phyloP scores from a whole-genome alignment of 306 rosid genomes.

The Cicer pinnatifidum region DNA sequence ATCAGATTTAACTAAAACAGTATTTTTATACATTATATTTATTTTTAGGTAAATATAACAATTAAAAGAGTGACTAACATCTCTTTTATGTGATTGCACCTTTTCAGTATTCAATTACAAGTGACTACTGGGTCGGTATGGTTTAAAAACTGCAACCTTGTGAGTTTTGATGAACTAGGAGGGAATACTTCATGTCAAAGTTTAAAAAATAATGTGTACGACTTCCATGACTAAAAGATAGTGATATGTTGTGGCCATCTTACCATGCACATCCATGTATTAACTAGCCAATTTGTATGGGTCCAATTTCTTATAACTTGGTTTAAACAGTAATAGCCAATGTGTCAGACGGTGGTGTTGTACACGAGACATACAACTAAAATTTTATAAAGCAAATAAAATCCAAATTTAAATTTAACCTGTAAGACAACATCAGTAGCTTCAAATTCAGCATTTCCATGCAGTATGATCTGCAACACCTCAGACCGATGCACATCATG shows the following conservation, averaged over 20 bases:
- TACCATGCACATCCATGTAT: slow-evolving; percentile 39
- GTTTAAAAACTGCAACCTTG: slow-evolving; percentile 20
- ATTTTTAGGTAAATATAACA: neutral
- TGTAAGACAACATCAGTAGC: slow-evolving; percentile 75
- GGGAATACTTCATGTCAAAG: neutral
- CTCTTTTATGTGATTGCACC: slow-evolving; percentile 12
- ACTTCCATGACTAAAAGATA: slow-evolving; percentile 4
- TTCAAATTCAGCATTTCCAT: slow-evolving; percentile 97
- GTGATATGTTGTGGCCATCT: slow-evolving; percentile 16
- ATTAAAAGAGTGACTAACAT: neutral
- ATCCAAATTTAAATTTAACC: slow-evolving; percentile 54
- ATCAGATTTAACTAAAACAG: slow-evolving; percentile 19
- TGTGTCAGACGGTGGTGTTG: neutral
- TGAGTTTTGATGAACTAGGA: slow-evolving; percentile 15
- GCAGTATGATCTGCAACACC: slow-evolving; percentile 70
- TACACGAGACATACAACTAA: slow-evolving; percentile 4
- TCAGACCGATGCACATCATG: slow-evolving; percentile 71
- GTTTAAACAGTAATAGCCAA: slow-evolving; percentile 3
- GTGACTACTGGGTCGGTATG: slow-evolving; percentile 23
- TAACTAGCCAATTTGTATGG: slow-evolving; percentile 20
- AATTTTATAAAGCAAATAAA: neutral
- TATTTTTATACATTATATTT: neutral
- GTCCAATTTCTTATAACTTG: slow-evolving; percentile 27
- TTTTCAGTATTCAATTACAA: slow-evolving; percentile 30
- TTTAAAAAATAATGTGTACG: neutral